Conservation (phyloP, 169 alveolate species). For the Cryptosporidium meleagridis region DNA sequence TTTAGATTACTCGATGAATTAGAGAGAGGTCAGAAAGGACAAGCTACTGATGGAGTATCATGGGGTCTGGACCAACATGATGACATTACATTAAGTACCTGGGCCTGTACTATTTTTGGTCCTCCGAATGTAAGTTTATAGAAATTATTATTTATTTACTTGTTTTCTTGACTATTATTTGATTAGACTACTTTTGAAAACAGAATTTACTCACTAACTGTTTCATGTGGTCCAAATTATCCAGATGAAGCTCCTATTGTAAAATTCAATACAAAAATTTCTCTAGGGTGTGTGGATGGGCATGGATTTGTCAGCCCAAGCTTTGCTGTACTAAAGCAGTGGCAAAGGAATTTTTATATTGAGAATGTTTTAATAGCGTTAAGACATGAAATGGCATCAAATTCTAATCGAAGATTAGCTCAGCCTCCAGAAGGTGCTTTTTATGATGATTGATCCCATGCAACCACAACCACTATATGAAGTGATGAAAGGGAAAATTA, state of each 20-base stretch:
- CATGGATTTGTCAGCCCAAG: slow-evolving; percentile 85
- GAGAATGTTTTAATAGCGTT: slow-evolving; percentile 91
- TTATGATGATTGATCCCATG: slow-evolving; percentile 76
- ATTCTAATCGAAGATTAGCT: slow-evolving; percentile 88
- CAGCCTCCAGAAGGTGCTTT: slow-evolving; percentile 97
- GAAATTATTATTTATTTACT: background rate
- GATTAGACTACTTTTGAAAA: slow-evolving; percentile 93
- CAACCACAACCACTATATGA: background rate
- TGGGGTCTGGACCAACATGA: slow-evolving; percentile 94
- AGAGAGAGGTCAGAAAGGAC: slow-evolving; percentile 97
- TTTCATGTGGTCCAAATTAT: slow-evolving; percentile 93
- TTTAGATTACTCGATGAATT: slow-evolving; percentile 96
- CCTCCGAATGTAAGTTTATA: slow-evolving; percentile 90
- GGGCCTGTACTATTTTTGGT: slow-evolving; percentile 95
- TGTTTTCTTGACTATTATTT: background rate
- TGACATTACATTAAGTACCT: slow-evolving; percentile 92
- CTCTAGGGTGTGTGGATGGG: slow-evolving; percentile 91
- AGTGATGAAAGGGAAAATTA: background rate
- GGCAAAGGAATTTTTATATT: slow-evolving; percentile 92
- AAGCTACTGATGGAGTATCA: slow-evolving; percentile 94
- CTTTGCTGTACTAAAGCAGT: slow-evolving; percentile 87
- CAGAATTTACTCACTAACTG: slow-evolving; percentile 93
- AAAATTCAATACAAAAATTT: slow-evolving; percentile 90
- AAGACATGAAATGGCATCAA: slow-evolving; percentile 92
- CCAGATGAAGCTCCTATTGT: slow-evolving; percentile 97